These are phyloP conservation scores for Coccinonectria pachysandricola DNA, from an alignment of 2,329 filamentous ascomycete species.

Conservation along the genomic window DNA sequence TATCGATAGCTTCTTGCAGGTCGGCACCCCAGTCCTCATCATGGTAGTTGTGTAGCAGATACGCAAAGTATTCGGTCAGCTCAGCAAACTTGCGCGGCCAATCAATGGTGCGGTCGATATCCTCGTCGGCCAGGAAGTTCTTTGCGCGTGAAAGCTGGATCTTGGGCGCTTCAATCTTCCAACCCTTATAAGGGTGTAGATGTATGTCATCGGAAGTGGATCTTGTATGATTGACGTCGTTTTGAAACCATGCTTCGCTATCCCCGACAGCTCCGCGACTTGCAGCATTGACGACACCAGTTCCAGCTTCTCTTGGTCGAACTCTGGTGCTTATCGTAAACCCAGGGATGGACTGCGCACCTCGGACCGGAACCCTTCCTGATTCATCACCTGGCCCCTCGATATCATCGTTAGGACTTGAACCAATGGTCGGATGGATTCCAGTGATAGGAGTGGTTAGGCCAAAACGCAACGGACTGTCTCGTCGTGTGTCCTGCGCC, in stretches of 20 bases:
- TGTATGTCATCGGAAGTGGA: constrained; percentile 1
- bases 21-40: constrained; percentile 20
- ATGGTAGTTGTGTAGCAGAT: constrained; percentile 17
- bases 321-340: too few species aligned
- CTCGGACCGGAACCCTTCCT: too few species aligned
- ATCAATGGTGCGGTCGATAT: constrained; percentile 29
- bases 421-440: too few species aligned
- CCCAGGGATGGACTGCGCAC: too few species aligned
- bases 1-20: constrained; percentile 21
- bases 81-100: constrained; percentile 30
- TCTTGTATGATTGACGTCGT: background rate
- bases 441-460: too few species aligned
- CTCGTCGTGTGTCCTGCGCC: too few species aligned
- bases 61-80: constrained; percentile 29
- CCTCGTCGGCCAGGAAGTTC: constrained; percentile 40
- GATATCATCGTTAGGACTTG: too few species aligned
- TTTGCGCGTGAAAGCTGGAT: constrained; percentile 22
- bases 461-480: too few species aligned
- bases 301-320: too few species aligned
- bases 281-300: too few species aligned
- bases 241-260: constrained; percentile 3
- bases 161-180: constrained; percentile 23
- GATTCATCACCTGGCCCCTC: too few species aligned
- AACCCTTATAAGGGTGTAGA: constrained; percentile 22
- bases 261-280: too few species aligned